Base-by-base conservation (phyloP, 2,329 filamentous ascomycete species). In the Diaporthe caulivora region DNA sequence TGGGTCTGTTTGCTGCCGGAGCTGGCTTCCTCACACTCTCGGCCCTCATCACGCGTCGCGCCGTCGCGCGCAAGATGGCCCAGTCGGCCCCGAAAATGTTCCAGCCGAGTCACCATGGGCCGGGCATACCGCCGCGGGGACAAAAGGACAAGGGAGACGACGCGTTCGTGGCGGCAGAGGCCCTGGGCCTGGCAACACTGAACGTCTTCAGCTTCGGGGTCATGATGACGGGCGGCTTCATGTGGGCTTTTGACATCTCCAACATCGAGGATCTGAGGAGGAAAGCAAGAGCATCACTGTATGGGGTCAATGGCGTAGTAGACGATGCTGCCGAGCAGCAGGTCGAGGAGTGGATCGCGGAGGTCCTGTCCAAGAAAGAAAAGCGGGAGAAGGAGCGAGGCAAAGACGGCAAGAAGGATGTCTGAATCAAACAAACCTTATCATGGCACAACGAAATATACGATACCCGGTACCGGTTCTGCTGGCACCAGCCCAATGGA, bases 151-250 rank as follows among this genome's bases (percentile, higher is more conserved):
- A 77, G 84, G 87, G 90, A 37, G 92, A 92, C 79, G 91, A 92
- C 10, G 88, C 90, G 1, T 81, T 93, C 51, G 92, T 98, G 76
- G 96, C 96, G 0, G 84, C 93, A 44, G 93, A 97, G 82, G 96
- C 96, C 0, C 86, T 99, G 29, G 93, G 92, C 64, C 86, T 98
- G 47, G 97, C 96, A 0, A 98, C 95, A 0, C 88, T 98, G 77
- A 98, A 98, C 78, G 94, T 97, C 17, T 79, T 92, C 42, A 93
- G 92, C 78, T 89, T 97, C 65, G 92, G 88, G 0, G 91, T 98
- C 81, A 91, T 97, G 88, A 83, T 89, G 11, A 87, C 90, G 0
- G 97, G 96, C 4, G 95, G 93, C 0, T 82, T 92, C 15, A 86
- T 94, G 75, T 97, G 93, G 88, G 92, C 90, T 0, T 90, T 97